A percentile compares a stretch with the other conserved stretches of the same genome.
phyloP scores from a whole-genome alignment of 176 grass and related monocot genomes.

The Pharus latifolius region DNA sequence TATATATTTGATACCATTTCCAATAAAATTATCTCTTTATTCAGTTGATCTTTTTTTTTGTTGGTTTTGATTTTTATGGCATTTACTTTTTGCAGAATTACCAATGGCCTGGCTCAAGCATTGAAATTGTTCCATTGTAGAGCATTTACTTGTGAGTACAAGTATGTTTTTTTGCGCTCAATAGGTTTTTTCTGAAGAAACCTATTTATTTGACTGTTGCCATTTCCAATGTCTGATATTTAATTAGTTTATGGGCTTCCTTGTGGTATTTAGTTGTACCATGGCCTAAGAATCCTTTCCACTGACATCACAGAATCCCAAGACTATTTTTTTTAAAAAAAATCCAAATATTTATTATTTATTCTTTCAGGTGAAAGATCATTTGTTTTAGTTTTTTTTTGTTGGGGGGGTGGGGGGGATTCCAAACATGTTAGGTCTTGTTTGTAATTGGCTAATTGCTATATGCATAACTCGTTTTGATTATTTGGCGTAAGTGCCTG shows the following conservation, averaged over 20 bases:
- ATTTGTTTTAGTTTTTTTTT: too few species aligned
- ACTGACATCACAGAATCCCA: background rate
- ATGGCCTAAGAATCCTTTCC: background rate
- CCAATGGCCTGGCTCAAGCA: conserved; percentile 61
- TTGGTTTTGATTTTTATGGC: conserved; percentile 10
- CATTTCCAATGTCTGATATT: background rate
- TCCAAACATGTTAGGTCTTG: too few species aligned
- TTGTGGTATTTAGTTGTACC: background rate
- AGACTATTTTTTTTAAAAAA: too few species aligned
- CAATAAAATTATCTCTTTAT: background rate
- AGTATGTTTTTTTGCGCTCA: conserved; percentile 56
- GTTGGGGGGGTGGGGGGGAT: too few species aligned
- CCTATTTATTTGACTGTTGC: background rate
- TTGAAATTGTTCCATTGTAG: conserved; percentile 69
- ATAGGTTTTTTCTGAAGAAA: conserved; percentile 3
- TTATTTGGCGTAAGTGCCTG: too few species aligned
- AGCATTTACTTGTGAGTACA: conserved; percentile 96
- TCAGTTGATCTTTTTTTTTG: conserved; percentile 1
- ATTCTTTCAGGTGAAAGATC: too few species aligned
- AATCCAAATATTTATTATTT: too few species aligned
- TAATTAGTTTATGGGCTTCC: background rate
- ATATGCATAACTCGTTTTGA: too few species aligned
- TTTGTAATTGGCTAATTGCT: too few species aligned
- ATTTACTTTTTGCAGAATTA: conserved; percentile 59
- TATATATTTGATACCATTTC: background rate